phyloP scores from a whole-genome alignment of 2,329 filamentous ascomycete genomes.

The Trichoderma pleuroti region DNA sequence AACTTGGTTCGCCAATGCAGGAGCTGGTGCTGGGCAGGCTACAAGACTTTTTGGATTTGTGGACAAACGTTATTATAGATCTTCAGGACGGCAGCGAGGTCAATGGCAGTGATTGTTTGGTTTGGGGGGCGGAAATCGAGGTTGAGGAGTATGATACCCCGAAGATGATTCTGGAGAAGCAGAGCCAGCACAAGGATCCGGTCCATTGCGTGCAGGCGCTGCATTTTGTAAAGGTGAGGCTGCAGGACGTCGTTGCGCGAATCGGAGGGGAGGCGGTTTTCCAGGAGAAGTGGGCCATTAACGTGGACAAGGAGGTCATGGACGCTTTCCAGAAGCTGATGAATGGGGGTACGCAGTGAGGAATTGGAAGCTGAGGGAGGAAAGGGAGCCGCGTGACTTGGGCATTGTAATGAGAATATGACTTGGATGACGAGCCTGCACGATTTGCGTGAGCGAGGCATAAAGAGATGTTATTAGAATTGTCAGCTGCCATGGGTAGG shows the following conservation, averaged over 20 bases:
- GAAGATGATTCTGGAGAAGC: constrained; percentile 51
- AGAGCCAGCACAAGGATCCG: constrained; percentile 57
- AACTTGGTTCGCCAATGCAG: constrained; percentile 56
- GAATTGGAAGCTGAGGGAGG: not conserved
- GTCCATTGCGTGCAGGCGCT: constrained; percentile 64
- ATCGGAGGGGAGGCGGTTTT: constrained; percentile 65
- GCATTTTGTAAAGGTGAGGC: constrained; percentile 59
- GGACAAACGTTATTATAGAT: constrained; percentile 67
- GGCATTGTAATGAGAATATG: constrained; percentile 3
- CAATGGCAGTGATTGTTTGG: constrained; percentile 49
- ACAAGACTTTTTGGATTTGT: constrained; percentile 72
- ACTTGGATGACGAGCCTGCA: constrained; percentile 10
- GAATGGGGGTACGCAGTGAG: constrained; percentile 22
- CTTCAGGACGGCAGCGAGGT: constrained; percentile 56
- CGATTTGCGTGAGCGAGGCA: not conserved
- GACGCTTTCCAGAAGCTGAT: constrained; percentile 51
- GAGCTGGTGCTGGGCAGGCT: constrained; percentile 58
- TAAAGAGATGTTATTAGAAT: not conserved
- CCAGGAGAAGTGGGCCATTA: constrained; percentile 64
- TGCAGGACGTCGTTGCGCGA: constrained; percentile 56
- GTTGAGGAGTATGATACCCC: constrained; percentile 54
- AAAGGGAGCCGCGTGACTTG: not conserved
- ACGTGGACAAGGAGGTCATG: constrained; percentile 71
- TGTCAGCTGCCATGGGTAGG: not conserved
- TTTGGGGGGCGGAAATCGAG: constrained; percentile 42